phyloP scores from a whole-genome alignment of 1,284 basidiomycete species.

The Tetrapyrgos nigripes region DNA sequence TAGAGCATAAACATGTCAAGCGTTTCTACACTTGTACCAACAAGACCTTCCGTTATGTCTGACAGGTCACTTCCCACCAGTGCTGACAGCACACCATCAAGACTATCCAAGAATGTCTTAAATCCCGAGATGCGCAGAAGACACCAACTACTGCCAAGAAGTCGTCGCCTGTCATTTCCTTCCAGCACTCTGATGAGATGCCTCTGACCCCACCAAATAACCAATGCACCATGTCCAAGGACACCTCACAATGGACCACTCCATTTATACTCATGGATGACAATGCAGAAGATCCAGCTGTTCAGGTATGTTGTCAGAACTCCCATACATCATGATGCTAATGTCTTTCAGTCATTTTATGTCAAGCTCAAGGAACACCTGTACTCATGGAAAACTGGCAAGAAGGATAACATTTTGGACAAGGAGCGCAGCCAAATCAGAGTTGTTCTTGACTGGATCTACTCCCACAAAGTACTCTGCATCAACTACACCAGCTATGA shows the following conservation, averaged over 20 bases:
- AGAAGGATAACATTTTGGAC: constrained; percentile 29
- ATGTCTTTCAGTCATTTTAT: neutral
- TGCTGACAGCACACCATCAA: neutral
- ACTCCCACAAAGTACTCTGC: constrained; percentile 20
- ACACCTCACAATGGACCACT: neutral
- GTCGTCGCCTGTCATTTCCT: neutral
- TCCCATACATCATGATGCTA: neutral
- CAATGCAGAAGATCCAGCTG: neutral
- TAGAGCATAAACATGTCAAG: constrained; percentile 39
- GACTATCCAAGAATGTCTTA: neutral
- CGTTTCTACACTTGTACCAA: constrained; percentile 35
- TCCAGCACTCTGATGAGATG: constrained; percentile 19
- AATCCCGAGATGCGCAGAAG: neutral
- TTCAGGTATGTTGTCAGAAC: neutral
- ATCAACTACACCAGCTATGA: constrained; percentile 38
- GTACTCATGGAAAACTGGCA: constrained; percentile 13
- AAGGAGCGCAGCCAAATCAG: constrained; percentile 24
- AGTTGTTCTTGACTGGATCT: constrained; percentile 22
- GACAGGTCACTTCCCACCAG: constrained; percentile 35
- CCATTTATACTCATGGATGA: neutral
- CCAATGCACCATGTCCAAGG: constrained; percentile 22
- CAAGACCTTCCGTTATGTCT: constrained; percentile 29
- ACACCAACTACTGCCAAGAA: too few relatives aligned
- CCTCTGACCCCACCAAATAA: constrained; percentile 1
- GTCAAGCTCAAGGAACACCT: neutral